Evolutionary conservation across 352 stramenopile genomes (phyloP), one percentile per base, ranked within the genome.

Genomic region (Phytopythium boreale): DNA sequence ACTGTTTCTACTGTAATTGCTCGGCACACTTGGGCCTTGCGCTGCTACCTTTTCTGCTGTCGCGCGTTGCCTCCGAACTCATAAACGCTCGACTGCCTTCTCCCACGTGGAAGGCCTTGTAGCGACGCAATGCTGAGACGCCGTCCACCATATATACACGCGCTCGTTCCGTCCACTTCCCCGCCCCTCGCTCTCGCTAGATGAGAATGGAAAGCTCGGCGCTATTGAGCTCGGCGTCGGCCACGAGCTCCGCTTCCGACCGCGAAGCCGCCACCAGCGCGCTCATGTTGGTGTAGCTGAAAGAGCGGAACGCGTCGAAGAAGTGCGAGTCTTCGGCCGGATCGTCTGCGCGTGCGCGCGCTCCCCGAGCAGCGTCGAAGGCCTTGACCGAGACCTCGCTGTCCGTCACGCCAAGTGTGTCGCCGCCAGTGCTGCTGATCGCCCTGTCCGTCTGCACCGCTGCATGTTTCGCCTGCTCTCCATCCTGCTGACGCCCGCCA

Each of bases 221-320:
- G 39, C 76, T 66, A 65, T 75, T 73, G 20, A 88, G 64, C 19
- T 74, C 68, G 8, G 70, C 69, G 56, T 87, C 74, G 0, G 75
- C 74, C 22, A 89, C 79, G 63, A 89, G 53, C 37, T 89, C 77
- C 15, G 87, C 87, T 75, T 95, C 85, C 1, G 79, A 80, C 67
- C 82, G 77, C 1, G 85, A 92, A 27, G 87, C 85, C 8, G 87
- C 84, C 12, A 80, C 84, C 20, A 95, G 71, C 20, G 87, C 87
- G 24, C 87, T 93, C 82, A 93, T 94, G 71, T 95, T 95, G 36
- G 84, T 95, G 62, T 88, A 93, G 70, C 84, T 93, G 60, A 95
- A 94, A 26, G 75, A 89, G 29, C 75, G 81, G 64, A 95, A 95
- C 2, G 72, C 75, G 64, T 91, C 79, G 4, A 69, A 71, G 19